Evolutionary conservation across 2,329 filamentous ascomycete species (phyloP).

Genomic region (Simplicillium aogashimaense): DNA sequence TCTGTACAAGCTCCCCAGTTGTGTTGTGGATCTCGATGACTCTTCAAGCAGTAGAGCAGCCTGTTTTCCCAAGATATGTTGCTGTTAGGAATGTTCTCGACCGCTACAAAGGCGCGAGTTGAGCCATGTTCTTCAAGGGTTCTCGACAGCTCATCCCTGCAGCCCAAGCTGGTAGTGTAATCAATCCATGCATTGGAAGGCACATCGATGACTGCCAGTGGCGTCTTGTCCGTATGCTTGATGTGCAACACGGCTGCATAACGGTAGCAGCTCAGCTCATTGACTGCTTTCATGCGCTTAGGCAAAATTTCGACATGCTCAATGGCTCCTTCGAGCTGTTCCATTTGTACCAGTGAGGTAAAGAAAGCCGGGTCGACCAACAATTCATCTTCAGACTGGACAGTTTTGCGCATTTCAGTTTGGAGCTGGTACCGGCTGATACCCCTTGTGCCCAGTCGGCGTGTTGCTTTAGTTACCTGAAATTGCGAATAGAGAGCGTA

Average conservation of each 20-base stretch:
- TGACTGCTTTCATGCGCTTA: constrained; percentile 16
- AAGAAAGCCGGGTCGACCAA: constrained; percentile 16
- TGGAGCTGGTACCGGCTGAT: too few relatives aligned
- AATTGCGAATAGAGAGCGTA: constrained; percentile 8
- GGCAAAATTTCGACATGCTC: constrained; percentile 18
- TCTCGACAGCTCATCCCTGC: too few relatives aligned
- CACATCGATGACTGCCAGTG: too few relatives aligned
- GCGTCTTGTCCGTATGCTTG: too few relatives aligned
- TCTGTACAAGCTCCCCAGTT: neutral
- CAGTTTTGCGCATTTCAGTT: too few relatives aligned
- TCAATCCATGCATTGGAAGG: constrained; percentile 1
- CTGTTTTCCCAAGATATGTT: constrained; percentile 19
- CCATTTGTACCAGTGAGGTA: constrained; percentile 4
- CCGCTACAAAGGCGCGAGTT: too few relatives aligned
- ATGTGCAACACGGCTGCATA: constrained; percentile 16
- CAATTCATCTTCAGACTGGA: constrained; percentile 10
- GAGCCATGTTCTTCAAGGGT: too few relatives aligned
- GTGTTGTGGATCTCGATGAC: constrained; percentile 1
- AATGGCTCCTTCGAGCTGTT: constrained; percentile 7
- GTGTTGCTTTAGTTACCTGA: constrained; percentile 5
- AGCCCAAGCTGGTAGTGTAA: neutral
- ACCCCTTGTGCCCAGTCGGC: neutral
- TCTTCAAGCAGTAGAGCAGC: constrained; percentile 5
- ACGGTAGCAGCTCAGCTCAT: constrained; percentile 18
- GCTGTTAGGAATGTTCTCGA: constrained; percentile 16